phyloP scores from a whole-genome alignment of 257 asterid genomes.

The Paulownia fortunei region DNA sequence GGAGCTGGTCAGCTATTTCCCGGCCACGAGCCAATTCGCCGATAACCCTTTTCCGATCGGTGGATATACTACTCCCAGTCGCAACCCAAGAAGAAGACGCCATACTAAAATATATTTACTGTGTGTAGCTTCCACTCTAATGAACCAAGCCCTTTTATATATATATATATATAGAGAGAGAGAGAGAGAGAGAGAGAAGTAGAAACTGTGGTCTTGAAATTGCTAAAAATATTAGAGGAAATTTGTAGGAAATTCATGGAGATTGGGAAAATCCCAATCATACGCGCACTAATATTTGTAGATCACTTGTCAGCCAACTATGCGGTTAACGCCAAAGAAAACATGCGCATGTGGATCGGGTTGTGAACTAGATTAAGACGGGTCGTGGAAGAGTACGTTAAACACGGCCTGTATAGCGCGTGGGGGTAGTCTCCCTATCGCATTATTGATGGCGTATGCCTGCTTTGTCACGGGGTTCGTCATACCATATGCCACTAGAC shows the following conservation, averaged over 20 bases:
- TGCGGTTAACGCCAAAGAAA: no score
- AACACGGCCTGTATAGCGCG: slow-evolving; percentile 27
- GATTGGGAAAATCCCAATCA: not conserved
- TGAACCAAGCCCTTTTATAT: slow-evolving; percentile 15
- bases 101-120: slow-evolving; percentile 3
- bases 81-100: slow-evolving; percentile 27
- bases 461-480: slow-evolving; percentile 34
- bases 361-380: no score
- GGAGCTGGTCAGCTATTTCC: slow-evolving; percentile 46
- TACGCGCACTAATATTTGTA: slow-evolving; percentile 25
- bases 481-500: slow-evolving; percentile 32
- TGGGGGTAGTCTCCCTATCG: not conserved
- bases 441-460: slow-evolving; percentile 23
- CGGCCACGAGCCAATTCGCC: slow-evolving; percentile 57
- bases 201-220: not conserved
- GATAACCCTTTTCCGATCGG: slow-evolving; percentile 36
- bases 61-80: not conserved
- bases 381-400: not conserved
- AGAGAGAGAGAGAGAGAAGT: no score
- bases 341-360: no score
- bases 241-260: slow-evolving; percentile 39
- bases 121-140: not conserved
- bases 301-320: no score
- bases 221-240: slow-evolving; percentile 32
- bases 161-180: not conserved